Evolutionary conservation across 441 rosid species (phyloP).

Genomic region (Euphorbia celastroides): DNA sequence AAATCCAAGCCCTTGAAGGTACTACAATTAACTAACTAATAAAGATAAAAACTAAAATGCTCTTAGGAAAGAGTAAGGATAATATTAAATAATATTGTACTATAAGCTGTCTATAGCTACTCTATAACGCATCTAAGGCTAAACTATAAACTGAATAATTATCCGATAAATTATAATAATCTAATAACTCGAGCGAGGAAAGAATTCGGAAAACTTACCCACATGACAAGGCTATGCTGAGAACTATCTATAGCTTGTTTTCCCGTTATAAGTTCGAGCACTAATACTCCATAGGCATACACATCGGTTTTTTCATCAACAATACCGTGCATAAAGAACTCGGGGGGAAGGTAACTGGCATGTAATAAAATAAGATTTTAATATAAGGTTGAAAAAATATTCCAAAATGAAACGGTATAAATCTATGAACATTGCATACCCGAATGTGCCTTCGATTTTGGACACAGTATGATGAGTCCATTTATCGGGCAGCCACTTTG

Average conservation of each 20-base stretch:
- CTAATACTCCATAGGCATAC: conserved; percentile 77
- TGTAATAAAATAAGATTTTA: conserved; percentile 6
- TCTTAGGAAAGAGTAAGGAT: too few relatives aligned
- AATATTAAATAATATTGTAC: too few relatives aligned
- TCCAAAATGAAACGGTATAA: conserved; percentile 8
- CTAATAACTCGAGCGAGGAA: neutral
- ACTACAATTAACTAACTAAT: neutral
- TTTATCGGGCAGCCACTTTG: conserved; percentile 91
- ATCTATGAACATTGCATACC: conserved; percentile 38
- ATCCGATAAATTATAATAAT: too few relatives aligned
- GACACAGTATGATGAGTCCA: conserved; percentile 88
- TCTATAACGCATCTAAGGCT: too few relatives aligned
- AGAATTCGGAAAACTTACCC: conserved; percentile 56
- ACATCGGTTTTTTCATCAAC: conserved; percentile 93
- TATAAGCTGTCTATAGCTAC: too few relatives aligned
- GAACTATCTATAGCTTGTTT: conserved; percentile 71
- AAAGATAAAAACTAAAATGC: too few relatives aligned
- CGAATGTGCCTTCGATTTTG: conserved; percentile 89
- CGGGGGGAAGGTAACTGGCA: conserved; percentile 80
- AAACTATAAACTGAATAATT: too few relatives aligned
- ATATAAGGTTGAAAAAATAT: neutral
- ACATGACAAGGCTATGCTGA: conserved; percentile 86
- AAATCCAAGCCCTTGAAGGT: conserved; percentile 1
- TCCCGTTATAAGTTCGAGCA: conserved; percentile 81
- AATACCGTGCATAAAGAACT: conserved; percentile 89